Evolutionary conservation across 768 basidiomycete genomes (phyloP), one percentile per base, ranked within the genome.

Genomic region (Holtermannia corniformis): DNA sequence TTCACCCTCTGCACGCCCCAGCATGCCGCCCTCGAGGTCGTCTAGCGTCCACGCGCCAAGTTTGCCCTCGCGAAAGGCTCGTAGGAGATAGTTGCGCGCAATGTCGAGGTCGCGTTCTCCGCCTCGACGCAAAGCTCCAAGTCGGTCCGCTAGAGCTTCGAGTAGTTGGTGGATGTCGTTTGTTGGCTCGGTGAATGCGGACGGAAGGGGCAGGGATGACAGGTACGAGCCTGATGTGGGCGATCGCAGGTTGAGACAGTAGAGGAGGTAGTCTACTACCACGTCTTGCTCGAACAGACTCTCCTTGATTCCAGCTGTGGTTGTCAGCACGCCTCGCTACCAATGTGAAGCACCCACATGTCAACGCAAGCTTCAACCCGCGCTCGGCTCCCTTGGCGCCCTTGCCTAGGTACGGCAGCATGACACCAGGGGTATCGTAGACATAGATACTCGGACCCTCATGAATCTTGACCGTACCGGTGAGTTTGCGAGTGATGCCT

Each of bases 381-480:
- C 87, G 79, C 72, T 99, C 95, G 47, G 88, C 84, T 16, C 90
- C 93, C 58, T 79, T 79, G 50, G 80, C 78, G 3, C 95, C 95
- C 54, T 77, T 80, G 0, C 95, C 95, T 25, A 97, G 78, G 74
- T 85, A 97, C 11, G 91, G 89, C 41, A 95, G 77, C 92, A 97
- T 97, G 44, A 97, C 87, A 2, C 95, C 95, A 1, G 95, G 95
- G 7, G 88, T 83, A 76, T 99, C 95, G 64, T 84, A 90, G 3
- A 95, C 86, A 75, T 97, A 97, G 11, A 95, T 84, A 5, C 61
- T 56, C 2, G 91, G 90, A 50, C 83, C 78, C 54, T 84, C 71
- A 22, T 82, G 84, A 49, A 99, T 77, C 73, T 90, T 90, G 42
- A 97, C 77, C 27, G 88, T 82, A 10, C 86, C 93, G 4, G 92